Base-by-base conservation (phyloP, 2,329 filamentous ascomycete genomes). In the Cyclaneusma minus region DNA sequence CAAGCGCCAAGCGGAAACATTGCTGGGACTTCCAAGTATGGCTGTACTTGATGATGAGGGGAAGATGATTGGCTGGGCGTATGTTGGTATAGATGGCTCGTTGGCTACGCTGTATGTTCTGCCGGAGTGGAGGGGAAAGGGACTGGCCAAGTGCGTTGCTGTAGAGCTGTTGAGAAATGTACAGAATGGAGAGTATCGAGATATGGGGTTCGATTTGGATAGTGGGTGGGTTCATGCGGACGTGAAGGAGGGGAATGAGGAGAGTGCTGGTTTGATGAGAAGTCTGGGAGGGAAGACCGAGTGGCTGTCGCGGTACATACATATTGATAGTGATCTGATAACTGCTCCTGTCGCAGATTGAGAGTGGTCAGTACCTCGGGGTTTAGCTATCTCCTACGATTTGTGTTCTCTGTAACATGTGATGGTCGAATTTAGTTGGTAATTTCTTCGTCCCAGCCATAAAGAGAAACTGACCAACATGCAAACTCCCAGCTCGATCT, bases 231-330 rank as follows among this genome's bases (percentile, higher is more conserved):
- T 39, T 4, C 42, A 46, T 38, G 29, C 41, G 2, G 42, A 47
- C 36, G 42, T 47, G 3, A 33, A 41, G 16, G 35, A 30, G 3
- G 44, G 42, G 14, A 47, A 48, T 33, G 13, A 11, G 19, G 41
- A 27, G 7, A 48, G 44, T 33, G 41, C 44, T 27, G 37, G 36
- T n/a, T 39, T 47, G 2, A 45, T 48, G 42, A 38, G 24, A 16
- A 28, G 30, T 2, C 15, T 47, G 8, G 39, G 38, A 2, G 38
- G 29, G 2, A 32, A 16, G 14, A 24, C 32, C 6, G 19, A 11
- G 7, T 36, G 34, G 24, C 26, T 30, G 24, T 36, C 27, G 30
- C 33, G 32, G 16, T 48, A 47, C 37, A 13, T 43, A 11, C 34
- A 34, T 33, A 32, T 45, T 13, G 41, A 47, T 33, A 31, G 25